phyloP scores from a whole-genome alignment of 371 early-diverging fungal species.

The Enterocytospora artemiae region DNA sequence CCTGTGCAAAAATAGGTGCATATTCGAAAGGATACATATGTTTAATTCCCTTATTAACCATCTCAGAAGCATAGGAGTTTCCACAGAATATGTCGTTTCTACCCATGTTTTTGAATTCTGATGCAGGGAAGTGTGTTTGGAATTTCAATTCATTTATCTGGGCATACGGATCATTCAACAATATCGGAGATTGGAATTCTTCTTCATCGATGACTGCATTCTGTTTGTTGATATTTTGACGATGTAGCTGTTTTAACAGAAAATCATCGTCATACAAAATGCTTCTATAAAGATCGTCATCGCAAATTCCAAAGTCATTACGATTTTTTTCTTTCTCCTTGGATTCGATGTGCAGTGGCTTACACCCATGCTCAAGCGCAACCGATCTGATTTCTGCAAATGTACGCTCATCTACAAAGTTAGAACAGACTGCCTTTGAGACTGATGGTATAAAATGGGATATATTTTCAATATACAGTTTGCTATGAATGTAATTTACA shows the following conservation, averaged over 20 bases:
- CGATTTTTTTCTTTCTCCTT: not conserved
- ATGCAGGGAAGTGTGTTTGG: not conserved
- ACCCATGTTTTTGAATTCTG: not conserved
- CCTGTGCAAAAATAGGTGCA: not conserved
- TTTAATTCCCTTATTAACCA: not conserved
- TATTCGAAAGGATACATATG: not conserved
- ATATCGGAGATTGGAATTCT: not conserved
- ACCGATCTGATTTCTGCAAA: not conserved
- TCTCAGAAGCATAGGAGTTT: not conserved
- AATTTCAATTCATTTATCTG: not conserved
- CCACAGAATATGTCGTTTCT: not conserved
- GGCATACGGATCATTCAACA: not conserved
- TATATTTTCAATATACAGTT: constrained; percentile 11
- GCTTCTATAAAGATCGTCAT: not conserved
- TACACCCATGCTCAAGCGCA: not conserved
- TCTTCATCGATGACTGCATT: not conserved
- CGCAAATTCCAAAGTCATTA: not conserved
- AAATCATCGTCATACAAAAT: not conserved
- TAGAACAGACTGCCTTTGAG: constrained; percentile 6
- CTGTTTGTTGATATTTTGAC: too few species aligned
- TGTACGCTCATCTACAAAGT: constrained; percentile 1
- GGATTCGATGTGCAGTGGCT: too few species aligned
- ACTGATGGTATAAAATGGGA: not conserved
- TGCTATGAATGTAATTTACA: not conserved
- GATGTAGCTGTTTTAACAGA: not conserved